Evolutionary conservation across 2,329 filamentous ascomycete species (phyloP).

Genomic region (Dothideomycetes sp.): DNA sequence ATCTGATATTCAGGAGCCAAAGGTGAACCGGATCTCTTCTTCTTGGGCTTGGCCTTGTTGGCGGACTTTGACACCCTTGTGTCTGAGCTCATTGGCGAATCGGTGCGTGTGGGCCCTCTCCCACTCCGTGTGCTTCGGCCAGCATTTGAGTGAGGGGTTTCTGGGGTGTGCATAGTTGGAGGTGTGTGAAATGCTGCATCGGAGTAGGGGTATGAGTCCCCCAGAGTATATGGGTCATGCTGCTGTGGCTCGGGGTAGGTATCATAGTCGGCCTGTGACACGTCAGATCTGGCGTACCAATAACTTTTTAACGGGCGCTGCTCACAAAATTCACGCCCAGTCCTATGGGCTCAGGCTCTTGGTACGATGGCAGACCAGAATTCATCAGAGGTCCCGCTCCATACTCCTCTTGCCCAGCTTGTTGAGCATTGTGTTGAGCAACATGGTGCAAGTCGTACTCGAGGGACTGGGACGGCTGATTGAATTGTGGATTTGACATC

Average conservation of each 20-base stretch:
- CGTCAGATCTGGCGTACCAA: constrained; percentile 6
- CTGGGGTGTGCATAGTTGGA: constrained; percentile 21
- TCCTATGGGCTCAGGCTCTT: constrained; percentile 18
- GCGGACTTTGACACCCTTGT: constrained; percentile 22
- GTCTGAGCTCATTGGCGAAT: constrained; percentile 24
- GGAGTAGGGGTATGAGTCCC: constrained; percentile 13
- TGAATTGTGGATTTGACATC: constrained; percentile 6
- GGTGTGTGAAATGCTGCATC: constrained; percentile 15
- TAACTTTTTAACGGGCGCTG: neutral
- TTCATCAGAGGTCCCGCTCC: neutral
- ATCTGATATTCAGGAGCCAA: constrained; percentile 42
- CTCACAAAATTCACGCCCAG: constrained; percentile 18
- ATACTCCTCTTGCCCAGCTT: constrained; percentile 22
- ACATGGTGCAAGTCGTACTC: constrained; percentile 27
- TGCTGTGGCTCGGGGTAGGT: constrained; percentile 1
- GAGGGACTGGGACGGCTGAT: constrained; percentile 3
- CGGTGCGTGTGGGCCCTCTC: constrained; percentile 19
- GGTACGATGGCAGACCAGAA: neutral
- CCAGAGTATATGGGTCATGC: constrained; percentile 4
- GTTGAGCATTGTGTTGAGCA: constrained; percentile 30
- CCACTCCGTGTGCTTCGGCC: constrained; percentile 29
- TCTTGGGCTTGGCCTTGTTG: constrained; percentile 27
- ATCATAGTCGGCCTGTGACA: constrained; percentile 5
- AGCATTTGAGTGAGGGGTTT: constrained; percentile 32
- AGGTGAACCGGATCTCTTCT: constrained; percentile 31